phyloP scores from a whole-genome alignment of 805 yeast genomes.

The Wickerhamiella spandovensis region DNA sequence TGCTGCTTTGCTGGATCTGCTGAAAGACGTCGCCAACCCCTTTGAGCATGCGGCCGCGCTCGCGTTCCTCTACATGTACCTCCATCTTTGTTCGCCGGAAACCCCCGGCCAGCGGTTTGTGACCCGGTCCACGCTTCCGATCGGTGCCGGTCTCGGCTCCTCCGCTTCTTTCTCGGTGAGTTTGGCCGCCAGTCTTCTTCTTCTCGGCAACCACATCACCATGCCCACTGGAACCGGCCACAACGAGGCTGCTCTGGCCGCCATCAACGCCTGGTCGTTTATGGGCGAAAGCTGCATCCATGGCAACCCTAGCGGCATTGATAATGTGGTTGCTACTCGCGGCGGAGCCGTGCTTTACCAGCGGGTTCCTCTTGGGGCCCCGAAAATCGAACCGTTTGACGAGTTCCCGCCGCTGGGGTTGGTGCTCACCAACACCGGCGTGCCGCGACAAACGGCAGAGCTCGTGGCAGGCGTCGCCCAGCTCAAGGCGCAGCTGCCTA shows the following conservation, averaged over 20 bases:
- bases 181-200: constrained; percentile 55
- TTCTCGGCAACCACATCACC: constrained; percentile 40
- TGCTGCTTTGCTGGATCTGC: constrained; percentile 39
- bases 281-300: constrained; percentile 92
- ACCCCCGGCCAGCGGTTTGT: constrained; percentile 44
- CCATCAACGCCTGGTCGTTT: constrained; percentile 76
- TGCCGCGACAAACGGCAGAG: constrained; percentile 78
- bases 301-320: constrained; percentile 94
- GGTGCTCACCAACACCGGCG: constrained; percentile 68
- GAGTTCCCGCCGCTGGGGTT: constrained; percentile 63
- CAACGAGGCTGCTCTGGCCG: constrained; percentile 21
- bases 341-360: constrained; percentile 94
- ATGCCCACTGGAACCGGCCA: constrained; percentile 22
- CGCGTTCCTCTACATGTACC: constrained; percentile 69
- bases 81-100: constrained; percentile 37
- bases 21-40: constrained; percentile 32
- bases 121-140: constrained; percentile 74
- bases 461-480: constrained; percentile 66
- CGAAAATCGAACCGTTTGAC: constrained; percentile 53
- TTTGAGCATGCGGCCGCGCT: constrained; percentile 67
- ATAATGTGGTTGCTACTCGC: constrained; percentile 87
- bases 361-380: constrained; percentile 35
- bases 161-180: constrained; percentile 86
- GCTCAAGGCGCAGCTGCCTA: constrained; percentile 40
- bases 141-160: constrained; percentile 95